A percentile compares a stretch with the other conserved stretches of the same genome.
phyloP scores from a whole-genome alignment of 257 asterid species.

The Gardenia jasminoides region DNA sequence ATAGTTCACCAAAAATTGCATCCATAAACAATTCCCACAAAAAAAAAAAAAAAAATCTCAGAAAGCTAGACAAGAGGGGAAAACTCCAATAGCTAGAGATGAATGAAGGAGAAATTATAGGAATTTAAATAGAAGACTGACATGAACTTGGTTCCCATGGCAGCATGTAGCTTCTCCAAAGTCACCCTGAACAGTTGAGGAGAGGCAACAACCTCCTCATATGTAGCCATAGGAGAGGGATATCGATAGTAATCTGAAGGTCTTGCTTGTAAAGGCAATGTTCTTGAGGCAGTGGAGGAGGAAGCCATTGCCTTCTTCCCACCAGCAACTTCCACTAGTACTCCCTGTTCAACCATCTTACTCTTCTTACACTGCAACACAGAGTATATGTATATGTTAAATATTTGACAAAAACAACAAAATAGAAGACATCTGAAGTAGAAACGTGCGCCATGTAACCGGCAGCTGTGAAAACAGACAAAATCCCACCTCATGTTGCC shows the following conservation, averaged over 20 bases:
- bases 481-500: constrained; percentile 3
- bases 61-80: too few species aligned
- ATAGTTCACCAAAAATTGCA: neutral
- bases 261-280: constrained; percentile 30
- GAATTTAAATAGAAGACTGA: constrained; percentile 32
- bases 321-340: constrained; percentile 30
- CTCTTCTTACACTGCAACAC: constrained; percentile 10
- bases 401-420: neutral
- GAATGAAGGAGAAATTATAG: neutral
- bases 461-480: constrained; percentile 22
- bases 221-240: constrained; percentile 67
- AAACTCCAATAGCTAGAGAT: neutral
- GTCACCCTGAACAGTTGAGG: constrained; percentile 52
- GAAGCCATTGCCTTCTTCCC: constrained; percentile 34
- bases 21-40: neutral
- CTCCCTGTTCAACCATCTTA: constrained; percentile 37
- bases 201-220: constrained; percentile 55
- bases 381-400: neutral
- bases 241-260: constrained; percentile 44
- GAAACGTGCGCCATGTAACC: neutral
- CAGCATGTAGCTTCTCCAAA: constrained; percentile 66
- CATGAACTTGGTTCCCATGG: constrained; percentile 89
- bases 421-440: neutral
- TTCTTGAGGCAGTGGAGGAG: constrained; percentile 27
- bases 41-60: too few species aligned